Evolutionary conservation across 2,329 filamentous ascomycete species (phyloP), one percentile per base, ranked within the genome.

Genomic region (Colletotrichum sp.): DNA sequence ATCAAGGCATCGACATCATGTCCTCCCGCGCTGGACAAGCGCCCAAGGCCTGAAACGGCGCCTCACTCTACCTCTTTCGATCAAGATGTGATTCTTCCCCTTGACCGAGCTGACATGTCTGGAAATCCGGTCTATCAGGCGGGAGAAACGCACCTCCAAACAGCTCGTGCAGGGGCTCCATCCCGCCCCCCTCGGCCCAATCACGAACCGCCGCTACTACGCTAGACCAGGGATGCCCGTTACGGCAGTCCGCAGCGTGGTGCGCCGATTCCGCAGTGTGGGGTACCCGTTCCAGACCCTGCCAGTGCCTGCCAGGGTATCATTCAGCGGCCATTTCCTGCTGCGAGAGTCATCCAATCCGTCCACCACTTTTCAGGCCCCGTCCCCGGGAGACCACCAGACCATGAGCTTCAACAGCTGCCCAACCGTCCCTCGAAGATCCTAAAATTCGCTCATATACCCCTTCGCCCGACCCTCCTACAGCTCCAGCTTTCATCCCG

Each of bases 191-290:
- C 5, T 57, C 39, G 10, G 36, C 3, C 73, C 64, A 75, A 75
- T 68, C 44, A 55, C 12, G 15, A n/a, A 30, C 26, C 22, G 28
- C 62, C 48, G 59, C 39, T 76, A 60, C 57, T 44, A 65, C 57
- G 52, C 60, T 71, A 48, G 48, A 64, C 44, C 64, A 73, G 73
- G 70, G 70, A 68, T 74, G 74, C 74, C 74, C 64, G 57, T 74
- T 74, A 62, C 74, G 57, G 74, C 74, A 74, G 64, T 74, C 70
- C 74, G 74, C 74, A 76, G 65, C 62, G 39, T 75, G 71, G 67
- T 75, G 75, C 72, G 75, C 75, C 75, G 72, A 75, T 76, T 76
- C 72, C 75, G 75, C 75, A 71, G 66, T 76, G 75, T 76, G 71
- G 75, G 75, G 75, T 76, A 76, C 67, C 66, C 67, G 63, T 71